Evolutionary conservation across 2,329 filamentous ascomycete species (phyloP), one percentile per base, ranked within the genome.

Genomic region (Trichoderma brevicompactum): DNA sequence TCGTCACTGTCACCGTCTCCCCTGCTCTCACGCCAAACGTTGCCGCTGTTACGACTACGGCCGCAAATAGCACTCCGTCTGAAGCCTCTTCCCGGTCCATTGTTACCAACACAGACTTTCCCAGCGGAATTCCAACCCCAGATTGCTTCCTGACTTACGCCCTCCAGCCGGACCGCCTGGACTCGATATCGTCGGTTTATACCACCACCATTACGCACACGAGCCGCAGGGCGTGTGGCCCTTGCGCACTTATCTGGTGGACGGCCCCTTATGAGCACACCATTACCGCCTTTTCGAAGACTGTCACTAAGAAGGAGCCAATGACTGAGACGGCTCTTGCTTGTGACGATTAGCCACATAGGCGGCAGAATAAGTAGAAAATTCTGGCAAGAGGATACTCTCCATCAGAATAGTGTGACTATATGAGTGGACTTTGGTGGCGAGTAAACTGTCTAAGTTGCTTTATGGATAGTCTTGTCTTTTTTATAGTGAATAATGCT

Each of bases 221-320:
- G 41, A 53, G 32, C 28, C 40, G 48, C 9, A 55, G 34, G 32
- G 50, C 19, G 13, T 64, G 60, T 36, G 50, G 34, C 7, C 40
- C 2, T 10, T 64, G 60, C 23, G 60, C 50, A 2, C 6, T 64
- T 43, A 32, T 55, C 6, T 56, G 61, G 61, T 55, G 12, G 17
- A 49, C 43, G 10, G 61, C 34, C 13, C 17, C 17, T 13, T 19
- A 48, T 56, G 44, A 50, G 15, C 46, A 15, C 32, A 41, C 61
- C 43, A 7, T 48, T 15, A 7, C n/a, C 10, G 7, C 5, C 15
- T 55, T 40, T 40, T 23, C 38, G 19, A 56, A 54, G 19, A 64
- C 50, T 13, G 36, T 56, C 32, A 41, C 52, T 5, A 43, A 34
- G 23, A 56, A 56, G 61, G 34, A 23, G 7, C 43, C 12, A 13